A percentile compares a stretch with the other conserved stretches of the same genome.
phyloP scores from a whole-genome alignment of 306 rosid genomes.

The Sicyos baderoa region DNA sequence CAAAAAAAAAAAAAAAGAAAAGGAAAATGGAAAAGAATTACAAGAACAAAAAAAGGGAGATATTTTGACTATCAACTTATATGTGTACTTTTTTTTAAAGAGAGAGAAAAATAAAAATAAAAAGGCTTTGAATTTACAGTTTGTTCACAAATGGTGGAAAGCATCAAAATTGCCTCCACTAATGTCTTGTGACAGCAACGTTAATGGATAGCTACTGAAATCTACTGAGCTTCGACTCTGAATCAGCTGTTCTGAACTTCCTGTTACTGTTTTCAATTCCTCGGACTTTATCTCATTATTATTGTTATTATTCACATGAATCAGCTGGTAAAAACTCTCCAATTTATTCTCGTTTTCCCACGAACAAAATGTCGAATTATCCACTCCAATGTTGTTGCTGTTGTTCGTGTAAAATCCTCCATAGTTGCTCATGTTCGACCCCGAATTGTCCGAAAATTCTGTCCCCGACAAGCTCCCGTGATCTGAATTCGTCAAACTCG shows the following conservation, averaged over 20 bases:
- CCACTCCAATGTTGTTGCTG: conserved; percentile 37
- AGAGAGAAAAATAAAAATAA: no score
- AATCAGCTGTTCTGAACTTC: conserved; percentile 30
- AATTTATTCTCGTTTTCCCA: conserved; percentile 63
- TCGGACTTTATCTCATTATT: conserved; percentile 50
- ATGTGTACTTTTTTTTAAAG: no score
- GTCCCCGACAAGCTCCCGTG: conserved; percentile 29
- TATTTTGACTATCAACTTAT: no score
- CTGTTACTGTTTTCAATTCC: conserved; percentile 35
- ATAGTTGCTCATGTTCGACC: conserved; percentile 39
- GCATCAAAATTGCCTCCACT: conserved; percentile 63
- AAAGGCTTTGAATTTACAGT: conserved; percentile 29
- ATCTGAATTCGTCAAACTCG: conserved; percentile 56
- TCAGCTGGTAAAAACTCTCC: conserved; percentile 55
- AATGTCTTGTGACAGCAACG: conserved; percentile 71
- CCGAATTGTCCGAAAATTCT: conserved; percentile 56
- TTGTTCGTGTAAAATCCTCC: neutral
- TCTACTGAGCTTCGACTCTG: conserved; percentile 51
- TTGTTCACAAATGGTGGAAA: conserved; percentile 58
- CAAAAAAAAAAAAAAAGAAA: neutral
- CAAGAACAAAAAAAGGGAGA: no score
- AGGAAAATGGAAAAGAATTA: no score
- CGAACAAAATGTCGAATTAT: conserved; percentile 34
- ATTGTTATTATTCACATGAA: no score
- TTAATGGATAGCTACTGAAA: conserved; percentile 72